Conservation (phyloP, 192 early-diverging fungal genomes). For the Mortierella claussenii region DNA sequence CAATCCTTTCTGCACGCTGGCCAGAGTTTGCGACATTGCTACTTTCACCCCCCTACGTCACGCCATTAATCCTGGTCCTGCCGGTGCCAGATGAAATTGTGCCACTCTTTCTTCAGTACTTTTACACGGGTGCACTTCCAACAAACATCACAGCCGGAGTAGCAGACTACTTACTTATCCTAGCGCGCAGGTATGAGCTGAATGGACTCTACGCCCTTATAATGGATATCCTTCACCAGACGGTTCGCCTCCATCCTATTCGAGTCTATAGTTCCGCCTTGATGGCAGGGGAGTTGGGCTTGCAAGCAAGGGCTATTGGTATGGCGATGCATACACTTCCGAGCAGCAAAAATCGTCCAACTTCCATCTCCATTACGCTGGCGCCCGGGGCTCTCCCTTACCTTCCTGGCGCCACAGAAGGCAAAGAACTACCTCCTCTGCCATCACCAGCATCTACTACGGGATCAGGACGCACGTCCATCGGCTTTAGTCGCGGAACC, state of each 20-base stretch:
- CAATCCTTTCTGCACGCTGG: slow-evolving; percentile 39
- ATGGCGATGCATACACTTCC: slow-evolving; percentile 22
- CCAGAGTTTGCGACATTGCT: slow-evolving; percentile 35
- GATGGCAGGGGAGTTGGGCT: slow-evolving; percentile 39
- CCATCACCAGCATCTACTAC: background rate
- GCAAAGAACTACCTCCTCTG: slow-evolving; percentile 4
- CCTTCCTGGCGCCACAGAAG: background rate
- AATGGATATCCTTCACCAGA: slow-evolving; percentile 34
- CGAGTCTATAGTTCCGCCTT: slow-evolving; percentile 37
- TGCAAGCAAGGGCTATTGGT: slow-evolving; percentile 40
- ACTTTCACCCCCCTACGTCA: slow-evolving; percentile 46
- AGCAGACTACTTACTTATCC: slow-evolving; percentile 39
- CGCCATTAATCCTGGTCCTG: slow-evolving; percentile 32
- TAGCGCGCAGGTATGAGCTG: slow-evolving; percentile 37
- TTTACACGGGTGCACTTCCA: slow-evolving; percentile 46
- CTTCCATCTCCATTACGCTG: background rate
- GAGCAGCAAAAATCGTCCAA: background rate
- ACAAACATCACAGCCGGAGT: slow-evolving; percentile 19
- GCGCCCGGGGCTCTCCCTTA: background rate
- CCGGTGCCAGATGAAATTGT: slow-evolving; percentile 48
- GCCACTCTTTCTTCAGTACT: slow-evolving; percentile 38
- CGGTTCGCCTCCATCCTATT: slow-evolving; percentile 18
- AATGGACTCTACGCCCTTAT: slow-evolving; percentile 40
- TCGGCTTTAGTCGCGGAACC: background rate
- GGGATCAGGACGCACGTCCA: background rate